Percentiles rank a stretch among this genome's conserved stretches.
Conservation (phyloP, 1,284 basidiomycete genomes). For the Ceratobasidium sp. region DNA sequence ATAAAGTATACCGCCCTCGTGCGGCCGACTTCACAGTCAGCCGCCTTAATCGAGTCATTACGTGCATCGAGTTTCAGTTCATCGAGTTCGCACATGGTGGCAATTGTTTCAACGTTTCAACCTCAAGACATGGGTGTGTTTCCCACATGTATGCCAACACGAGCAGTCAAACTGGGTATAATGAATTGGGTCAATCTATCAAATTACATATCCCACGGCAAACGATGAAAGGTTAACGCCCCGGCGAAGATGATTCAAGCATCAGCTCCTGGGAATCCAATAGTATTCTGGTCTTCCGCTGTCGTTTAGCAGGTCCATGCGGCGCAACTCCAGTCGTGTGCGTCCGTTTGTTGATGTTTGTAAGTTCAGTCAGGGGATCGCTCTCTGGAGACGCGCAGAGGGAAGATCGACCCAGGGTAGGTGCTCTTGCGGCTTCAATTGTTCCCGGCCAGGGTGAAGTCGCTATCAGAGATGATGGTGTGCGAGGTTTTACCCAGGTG, state of each 20-base stretch:
- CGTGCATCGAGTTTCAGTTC: neutral
- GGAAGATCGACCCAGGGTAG: constrained; percentile 24
- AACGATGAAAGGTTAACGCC: neutral
- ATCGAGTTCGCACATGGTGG: neutral
- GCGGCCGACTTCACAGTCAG: no score
- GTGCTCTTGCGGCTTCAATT: neutral
- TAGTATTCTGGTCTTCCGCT: constrained; percentile 1
- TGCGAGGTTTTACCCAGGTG: neutral
- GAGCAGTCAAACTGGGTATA: neutral
- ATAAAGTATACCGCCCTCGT: neutral
- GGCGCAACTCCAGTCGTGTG: neutral
- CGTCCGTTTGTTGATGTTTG: neutral
- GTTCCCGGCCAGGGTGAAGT: neutral
- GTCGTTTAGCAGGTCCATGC: constrained; percentile 1
- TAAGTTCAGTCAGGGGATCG: neutral
- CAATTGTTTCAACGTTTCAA: neutral
- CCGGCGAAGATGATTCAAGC: constrained; percentile 5
- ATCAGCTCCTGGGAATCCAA: constrained; percentile 15
- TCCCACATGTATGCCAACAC: neutral
- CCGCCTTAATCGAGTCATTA: no score
- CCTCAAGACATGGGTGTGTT: neutral
- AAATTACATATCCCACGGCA: neutral
- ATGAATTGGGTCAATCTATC: neutral
- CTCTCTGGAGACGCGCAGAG: neutral
- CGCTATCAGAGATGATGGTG: neutral